Conservation (phyloP, 2,329 filamentous ascomycete genomes). For the Diplodia sapinea region DNA sequence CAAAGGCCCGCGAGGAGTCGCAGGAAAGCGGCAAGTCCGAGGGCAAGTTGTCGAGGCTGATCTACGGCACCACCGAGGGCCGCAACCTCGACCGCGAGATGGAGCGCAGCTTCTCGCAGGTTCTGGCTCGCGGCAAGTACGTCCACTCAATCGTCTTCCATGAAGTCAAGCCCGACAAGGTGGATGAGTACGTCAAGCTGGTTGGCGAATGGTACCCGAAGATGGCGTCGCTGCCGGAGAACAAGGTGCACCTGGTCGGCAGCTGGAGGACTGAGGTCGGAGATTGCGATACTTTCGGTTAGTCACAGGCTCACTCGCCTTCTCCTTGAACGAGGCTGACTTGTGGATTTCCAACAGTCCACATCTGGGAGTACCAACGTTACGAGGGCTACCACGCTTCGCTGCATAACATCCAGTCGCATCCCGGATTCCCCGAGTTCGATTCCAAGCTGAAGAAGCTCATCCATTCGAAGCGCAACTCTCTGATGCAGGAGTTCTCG, state of each 20-base stretch:
- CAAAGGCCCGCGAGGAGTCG: slow-evolving; percentile 64
- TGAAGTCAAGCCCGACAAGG: slow-evolving; percentile 91
- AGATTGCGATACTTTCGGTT: slow-evolving; percentile 95
- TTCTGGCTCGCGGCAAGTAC: slow-evolving; percentile 94
- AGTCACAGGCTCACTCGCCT: slow-evolving; percentile 38
- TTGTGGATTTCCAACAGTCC: slow-evolving; percentile 67
- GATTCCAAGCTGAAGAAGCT: slow-evolving; percentile 84
- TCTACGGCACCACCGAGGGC: slow-evolving; percentile 96
- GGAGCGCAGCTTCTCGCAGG: slow-evolving; percentile 93
- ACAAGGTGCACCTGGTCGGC: slow-evolving; percentile 94
- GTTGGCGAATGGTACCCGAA: slow-evolving; percentile 91
- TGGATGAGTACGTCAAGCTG: slow-evolving; percentile 90
- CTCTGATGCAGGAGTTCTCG: slow-evolving; percentile 98
- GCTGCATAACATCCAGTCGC: slow-evolving; percentile 79
- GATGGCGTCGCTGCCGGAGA: slow-evolving; percentile 82
- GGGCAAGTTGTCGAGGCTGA: slow-evolving; percentile 79
- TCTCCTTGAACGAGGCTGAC: not conserved
- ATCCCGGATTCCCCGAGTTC: slow-evolving; percentile 84
- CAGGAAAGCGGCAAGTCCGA: slow-evolving; percentile 67
- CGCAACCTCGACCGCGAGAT: slow-evolving; percentile 94
- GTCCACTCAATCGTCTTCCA: slow-evolving; percentile 98
- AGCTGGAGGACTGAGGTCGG: slow-evolving; percentile 99
- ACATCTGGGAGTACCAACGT: slow-evolving; percentile 99
- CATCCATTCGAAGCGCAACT: slow-evolving; percentile 82
- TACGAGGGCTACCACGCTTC: slow-evolving; percentile 96